These are phyloP conservation scores for Fusarium aywerte DNA, from an alignment of 2,329 filamentous ascomycete species.

Conservation along the genomic window DNA sequence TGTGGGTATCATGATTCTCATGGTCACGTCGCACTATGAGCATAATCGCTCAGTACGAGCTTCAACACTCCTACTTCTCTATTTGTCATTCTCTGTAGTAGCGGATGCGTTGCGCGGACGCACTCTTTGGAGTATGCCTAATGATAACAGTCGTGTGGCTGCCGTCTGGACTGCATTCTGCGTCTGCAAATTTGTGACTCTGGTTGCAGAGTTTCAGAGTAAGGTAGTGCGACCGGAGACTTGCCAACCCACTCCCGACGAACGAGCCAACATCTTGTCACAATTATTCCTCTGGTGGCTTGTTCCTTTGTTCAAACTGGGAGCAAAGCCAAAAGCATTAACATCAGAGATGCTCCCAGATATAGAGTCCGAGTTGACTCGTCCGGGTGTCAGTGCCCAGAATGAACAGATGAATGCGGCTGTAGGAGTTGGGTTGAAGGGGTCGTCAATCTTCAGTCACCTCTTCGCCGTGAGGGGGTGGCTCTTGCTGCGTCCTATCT, in stretches of 20 bases:
- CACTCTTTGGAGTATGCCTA: neutral
- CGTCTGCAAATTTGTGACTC: neutral
- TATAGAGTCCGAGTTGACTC: neutral
- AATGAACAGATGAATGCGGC: neutral
- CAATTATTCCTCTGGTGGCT: neutral
- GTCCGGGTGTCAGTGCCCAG: rapidly evolving
- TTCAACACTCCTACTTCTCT: neutral
- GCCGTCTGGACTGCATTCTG: neutral
- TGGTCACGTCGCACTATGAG: neutral
- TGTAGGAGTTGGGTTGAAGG: neutral
- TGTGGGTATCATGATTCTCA: neutral
- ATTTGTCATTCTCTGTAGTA: neutral
- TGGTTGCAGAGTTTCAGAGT: neutral
- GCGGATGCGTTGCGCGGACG: neutral
- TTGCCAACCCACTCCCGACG: neutral
- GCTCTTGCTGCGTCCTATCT: neutral
- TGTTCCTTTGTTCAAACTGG: neutral
- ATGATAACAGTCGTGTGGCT: neutral
- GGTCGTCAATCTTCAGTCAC: neutral
- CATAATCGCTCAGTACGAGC: neutral
- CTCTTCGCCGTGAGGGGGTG: neutral
- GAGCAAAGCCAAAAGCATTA: neutral
- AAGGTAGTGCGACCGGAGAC: neutral
- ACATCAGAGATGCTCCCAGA: neutral
- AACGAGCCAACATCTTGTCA: neutral